phyloP scores from a whole-genome alignment of 805 yeast genomes.

The Cyberlindnera saturnus region DNA sequence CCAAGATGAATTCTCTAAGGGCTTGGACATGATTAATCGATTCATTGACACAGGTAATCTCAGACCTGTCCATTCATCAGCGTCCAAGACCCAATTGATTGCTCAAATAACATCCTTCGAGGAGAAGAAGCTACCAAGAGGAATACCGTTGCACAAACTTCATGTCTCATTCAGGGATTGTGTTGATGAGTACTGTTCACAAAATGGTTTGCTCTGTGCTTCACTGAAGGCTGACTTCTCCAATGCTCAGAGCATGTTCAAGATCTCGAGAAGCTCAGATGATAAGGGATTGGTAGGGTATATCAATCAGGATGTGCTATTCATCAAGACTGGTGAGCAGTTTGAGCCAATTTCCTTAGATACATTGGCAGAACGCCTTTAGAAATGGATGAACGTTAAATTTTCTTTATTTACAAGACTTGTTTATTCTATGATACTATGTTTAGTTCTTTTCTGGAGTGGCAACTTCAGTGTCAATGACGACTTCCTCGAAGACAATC shows the following conservation, averaged over 20 bases:
- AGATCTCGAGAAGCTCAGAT: constrained; percentile 28
- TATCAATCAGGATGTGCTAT: constrained; percentile 62
- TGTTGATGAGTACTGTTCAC: constrained; percentile 52
- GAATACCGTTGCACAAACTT: constrained; percentile 38
- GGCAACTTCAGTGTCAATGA: neutral
- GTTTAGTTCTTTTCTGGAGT: neutral
- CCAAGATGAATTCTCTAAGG: constrained; percentile 13
- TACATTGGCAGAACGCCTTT: neutral
- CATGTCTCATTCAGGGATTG: constrained; percentile 56
- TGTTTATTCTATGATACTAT: neutral
- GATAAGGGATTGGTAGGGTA: constrained; percentile 38
- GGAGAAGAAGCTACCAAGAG: constrained; percentile 20
- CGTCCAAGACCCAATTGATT: constrained; percentile 1
- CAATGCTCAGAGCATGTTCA: constrained; percentile 40
- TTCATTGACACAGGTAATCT: constrained; percentile 18
- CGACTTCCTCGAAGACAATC: neutral
- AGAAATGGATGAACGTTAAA: neutral
- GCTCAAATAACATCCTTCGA: neutral
- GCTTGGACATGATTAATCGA: constrained; percentile 27
- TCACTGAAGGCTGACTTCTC: constrained; percentile 17
- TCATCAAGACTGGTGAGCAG: constrained; percentile 30
- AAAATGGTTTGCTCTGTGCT: constrained; percentile 33
- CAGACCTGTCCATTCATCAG: constrained; percentile 5
- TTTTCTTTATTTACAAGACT: neutral
- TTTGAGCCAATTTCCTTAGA: constrained; percentile 40